phyloP scores from a whole-genome alignment of 768 basidiomycete species.

The Tremella yokohamensis region DNA sequence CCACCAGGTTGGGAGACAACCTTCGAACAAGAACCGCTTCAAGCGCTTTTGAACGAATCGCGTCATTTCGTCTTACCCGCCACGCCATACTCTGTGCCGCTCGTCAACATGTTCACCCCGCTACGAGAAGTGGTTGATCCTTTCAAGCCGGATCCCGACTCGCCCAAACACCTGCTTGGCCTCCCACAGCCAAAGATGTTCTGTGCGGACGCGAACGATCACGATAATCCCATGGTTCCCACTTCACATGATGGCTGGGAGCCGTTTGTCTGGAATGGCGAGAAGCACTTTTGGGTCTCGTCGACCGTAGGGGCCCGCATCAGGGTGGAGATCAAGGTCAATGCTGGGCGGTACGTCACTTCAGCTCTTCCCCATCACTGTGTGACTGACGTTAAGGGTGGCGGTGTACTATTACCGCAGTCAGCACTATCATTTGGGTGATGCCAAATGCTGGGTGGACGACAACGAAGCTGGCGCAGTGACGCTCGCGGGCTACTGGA shows the following conservation, averaged over 20 bases:
- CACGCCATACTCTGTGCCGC: constrained; percentile 33
- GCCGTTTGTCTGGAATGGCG: constrained; percentile 44
- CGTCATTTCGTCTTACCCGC: constrained; percentile 33
- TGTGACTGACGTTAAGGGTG: constrained; percentile 28
- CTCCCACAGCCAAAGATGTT: constrained; percentile 45
- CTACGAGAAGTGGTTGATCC: constrained; percentile 43
- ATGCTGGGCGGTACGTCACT: constrained; percentile 42
- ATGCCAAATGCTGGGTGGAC: constrained; percentile 49
- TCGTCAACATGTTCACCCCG: constrained; percentile 39
- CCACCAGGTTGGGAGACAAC: constrained; percentile 38
- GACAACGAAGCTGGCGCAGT: constrained; percentile 46
- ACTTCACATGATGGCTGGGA: constrained; percentile 38
- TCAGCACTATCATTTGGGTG: constrained; percentile 41
- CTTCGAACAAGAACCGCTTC: constrained; percentile 33
- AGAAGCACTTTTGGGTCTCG: constrained; percentile 49
- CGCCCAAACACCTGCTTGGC: constrained; percentile 25
- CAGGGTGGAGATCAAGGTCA: constrained; percentile 46
- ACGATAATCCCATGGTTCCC: constrained; percentile 41
- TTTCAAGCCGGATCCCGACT: constrained; percentile 25
- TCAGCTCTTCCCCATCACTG: not conserved
- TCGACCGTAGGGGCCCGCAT: constrained; percentile 39
- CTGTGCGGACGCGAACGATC: constrained; percentile 49
- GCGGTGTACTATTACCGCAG: constrained; percentile 48
- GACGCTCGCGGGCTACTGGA: constrained; percentile 41
- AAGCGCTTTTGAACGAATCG: constrained; percentile 21